Conservation (phyloP, 2,329 filamentous ascomycete genomes). For the Calonectria honghensis region DNA sequence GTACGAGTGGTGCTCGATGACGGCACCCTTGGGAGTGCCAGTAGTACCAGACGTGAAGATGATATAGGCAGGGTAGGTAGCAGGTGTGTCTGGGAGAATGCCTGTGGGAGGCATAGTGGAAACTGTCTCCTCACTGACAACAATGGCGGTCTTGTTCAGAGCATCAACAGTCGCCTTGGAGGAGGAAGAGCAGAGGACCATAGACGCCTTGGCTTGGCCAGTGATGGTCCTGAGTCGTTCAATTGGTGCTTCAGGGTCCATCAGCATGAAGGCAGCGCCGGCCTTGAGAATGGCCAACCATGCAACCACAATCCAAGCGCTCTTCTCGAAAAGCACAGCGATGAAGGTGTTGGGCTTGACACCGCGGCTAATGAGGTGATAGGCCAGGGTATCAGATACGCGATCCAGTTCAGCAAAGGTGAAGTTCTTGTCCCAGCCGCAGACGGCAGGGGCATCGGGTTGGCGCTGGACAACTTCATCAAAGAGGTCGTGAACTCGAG, state of each 20-base stretch:
- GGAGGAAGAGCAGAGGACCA: background rate
- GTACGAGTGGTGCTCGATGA: conserved; percentile 20
- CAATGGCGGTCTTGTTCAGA: background rate
- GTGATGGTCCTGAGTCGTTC: conserved; percentile 1
- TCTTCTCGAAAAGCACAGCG: conserved; percentile 16
- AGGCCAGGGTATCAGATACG: background rate
- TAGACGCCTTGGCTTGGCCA: conserved; percentile 6
- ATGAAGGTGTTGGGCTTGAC: conserved; percentile 53
- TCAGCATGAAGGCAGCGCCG: conserved; percentile 17
- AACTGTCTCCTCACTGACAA: background rate
- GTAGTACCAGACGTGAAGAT: conserved; percentile 19
- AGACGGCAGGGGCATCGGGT: conserved; percentile 1
- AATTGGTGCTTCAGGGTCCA: conserved; percentile 19
- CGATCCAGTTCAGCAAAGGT: conserved; percentile 13
- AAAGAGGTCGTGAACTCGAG: conserved; percentile 9
- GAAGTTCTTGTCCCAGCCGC: conserved; percentile 13
- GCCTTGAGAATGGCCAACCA: conserved; percentile 6
- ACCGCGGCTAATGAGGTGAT: conserved; percentile 3
- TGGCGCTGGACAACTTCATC: background rate
- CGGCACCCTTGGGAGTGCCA: conserved; percentile 14
- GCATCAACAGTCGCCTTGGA: background rate
- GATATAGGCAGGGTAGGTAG: background rate
- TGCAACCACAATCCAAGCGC: conserved; percentile 20
- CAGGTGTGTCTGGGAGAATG: background rate
- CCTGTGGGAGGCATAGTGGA: background rate